Evolutionary conservation across 2,329 filamentous ascomycete genomes (phyloP), one percentile per base, ranked within the genome.

Genomic region (Cladorrhinum sp.): DNA sequence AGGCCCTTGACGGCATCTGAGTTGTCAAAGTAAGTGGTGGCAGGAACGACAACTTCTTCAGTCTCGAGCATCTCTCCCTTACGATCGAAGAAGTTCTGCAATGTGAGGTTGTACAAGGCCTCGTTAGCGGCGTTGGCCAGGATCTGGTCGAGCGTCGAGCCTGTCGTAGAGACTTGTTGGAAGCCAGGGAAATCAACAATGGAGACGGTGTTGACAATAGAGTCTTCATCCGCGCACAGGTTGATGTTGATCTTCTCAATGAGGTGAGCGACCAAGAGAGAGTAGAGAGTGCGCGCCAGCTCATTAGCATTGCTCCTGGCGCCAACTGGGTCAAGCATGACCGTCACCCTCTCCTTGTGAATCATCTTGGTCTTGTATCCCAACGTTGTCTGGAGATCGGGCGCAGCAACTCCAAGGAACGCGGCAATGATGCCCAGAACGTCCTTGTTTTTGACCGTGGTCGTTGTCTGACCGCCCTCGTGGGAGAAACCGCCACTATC

Each of bases 351-450:
- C 79, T 99, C 95, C 65, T 92, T 90, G 72, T 96, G 91, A 60
- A 99, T 88, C 68, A 95, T 97, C 81, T 96, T 97, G 20, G 92
- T 98, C 78, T 96, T 96, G 80, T 97, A 96, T 2, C 93, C 92
- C 61, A 99, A 80, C 28, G 92, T 96, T 42, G 85, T 87, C 76
- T 99, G 93, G 5, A 99, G 81, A 62, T 96, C 91, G 54, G 86
- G 81, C 9, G 89, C 84, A 69, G 87, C 85, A 6, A 99, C 89
- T 52, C 95, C 95, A 1, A 99, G 80, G 80, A 99, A 99, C n/a
- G 94, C 93, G 10, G 95, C 93, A 58, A 99, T 83, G 53, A 94
- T 91, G 49, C 81, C 82, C 6, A 99, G 80, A 1, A 91, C 89
- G 64, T 98, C 94, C 77, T 93, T 96, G 76, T 99, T 99, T 78